Base-by-base conservation (phyloP, 805 yeast genomes). In the Myxozyma nipponensis region DNA sequence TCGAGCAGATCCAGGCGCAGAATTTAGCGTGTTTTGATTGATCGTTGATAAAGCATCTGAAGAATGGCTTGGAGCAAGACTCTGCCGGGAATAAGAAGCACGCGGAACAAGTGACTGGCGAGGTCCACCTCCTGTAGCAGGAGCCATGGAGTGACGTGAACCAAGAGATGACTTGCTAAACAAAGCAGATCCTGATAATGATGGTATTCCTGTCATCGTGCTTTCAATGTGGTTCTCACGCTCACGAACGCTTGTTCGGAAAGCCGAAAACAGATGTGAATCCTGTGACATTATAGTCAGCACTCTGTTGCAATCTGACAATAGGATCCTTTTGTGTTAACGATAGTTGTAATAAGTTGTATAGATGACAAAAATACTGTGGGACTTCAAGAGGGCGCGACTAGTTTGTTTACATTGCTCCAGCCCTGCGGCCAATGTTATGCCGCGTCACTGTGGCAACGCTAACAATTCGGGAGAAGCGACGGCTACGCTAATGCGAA, bases 21-120 rank as follows among this genome's bases (percentile, higher is more conserved):
- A n/a, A 32, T 52, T 54, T 38, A 47, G 22, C 3, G 49, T 43
- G 34, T 54, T 54, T 24, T 32, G 52, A 37, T 42, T 54, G 21
- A 52, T 25, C 1, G 47, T n/a, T 19, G 53, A 43, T 15, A 54
- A 44, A 3, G 40, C 49, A 6, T 43, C 51, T 9, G 43, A n/a
- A 4, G 19, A 15, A 17, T 47, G 42, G 15, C 42, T 23, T 10
- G 52, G 39, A n/a, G 52, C 44, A 17, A 54, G 42, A 28, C 58
- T 54, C 39, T 54, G 58, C 18, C 58, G 42, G 30, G 44, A 47
- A 38, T 24, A 51, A 21, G 57, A 45, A 21, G 52, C 41, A 9
- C 56, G 55, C 6, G 58, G 58, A 7, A 49, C 58, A 49, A 54
- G 42, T 10, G 58, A 54, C 48, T 51, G 58, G 7, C 58, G 52